These are phyloP conservation scores for Eucalyptus curtisii DNA, from an alignment of 345 rosid species.

Conservation along the genomic window DNA sequence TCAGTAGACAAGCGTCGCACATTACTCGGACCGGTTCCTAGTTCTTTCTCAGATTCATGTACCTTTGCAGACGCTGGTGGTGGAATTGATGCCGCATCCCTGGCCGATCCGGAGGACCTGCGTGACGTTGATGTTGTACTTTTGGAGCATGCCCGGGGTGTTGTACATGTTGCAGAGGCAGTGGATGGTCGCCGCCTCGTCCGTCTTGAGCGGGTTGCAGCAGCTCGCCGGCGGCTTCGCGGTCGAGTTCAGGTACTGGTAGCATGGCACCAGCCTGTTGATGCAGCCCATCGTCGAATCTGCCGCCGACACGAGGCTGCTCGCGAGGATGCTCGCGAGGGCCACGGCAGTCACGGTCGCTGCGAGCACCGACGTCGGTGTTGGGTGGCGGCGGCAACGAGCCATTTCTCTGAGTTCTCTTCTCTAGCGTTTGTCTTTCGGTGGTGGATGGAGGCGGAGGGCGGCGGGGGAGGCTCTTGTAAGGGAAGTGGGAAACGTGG, in stretches of 20 bases:
- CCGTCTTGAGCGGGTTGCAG: slow-evolving; percentile 14
- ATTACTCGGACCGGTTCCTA: neutral
- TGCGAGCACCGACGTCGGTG: neutral
- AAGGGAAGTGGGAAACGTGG: neutral
- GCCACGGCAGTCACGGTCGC: neutral
- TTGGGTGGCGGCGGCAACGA: neutral
- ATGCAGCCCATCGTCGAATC: slow-evolving; percentile 10
- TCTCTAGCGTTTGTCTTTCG: neutral
- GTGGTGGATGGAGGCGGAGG: neutral
- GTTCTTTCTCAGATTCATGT: neutral
- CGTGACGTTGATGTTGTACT: slow-evolving; percentile 1
- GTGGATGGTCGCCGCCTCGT: neutral
- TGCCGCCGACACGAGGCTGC: neutral
- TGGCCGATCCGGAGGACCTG: slow-evolving; percentile 3
- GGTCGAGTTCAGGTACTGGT: slow-evolving; percentile 7
- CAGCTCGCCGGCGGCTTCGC: slow-evolving; percentile 8
- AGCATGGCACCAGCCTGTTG: slow-evolving; percentile 10
- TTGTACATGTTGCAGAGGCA: slow-evolving; percentile 22
- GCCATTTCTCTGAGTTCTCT: neutral
- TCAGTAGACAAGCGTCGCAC: neutral
- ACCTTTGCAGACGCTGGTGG: slow-evolving; percentile 1
- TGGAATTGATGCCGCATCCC: slow-evolving; percentile 2
- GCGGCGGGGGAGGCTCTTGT: neutral
- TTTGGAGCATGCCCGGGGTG: slow-evolving; percentile 2
- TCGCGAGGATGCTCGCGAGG: neutral